Evolutionary conservation across 2,329 filamentous ascomycete genomes (phyloP), one percentile per base, ranked within the genome.

Genomic region (Verruconis gallopava): DNA sequence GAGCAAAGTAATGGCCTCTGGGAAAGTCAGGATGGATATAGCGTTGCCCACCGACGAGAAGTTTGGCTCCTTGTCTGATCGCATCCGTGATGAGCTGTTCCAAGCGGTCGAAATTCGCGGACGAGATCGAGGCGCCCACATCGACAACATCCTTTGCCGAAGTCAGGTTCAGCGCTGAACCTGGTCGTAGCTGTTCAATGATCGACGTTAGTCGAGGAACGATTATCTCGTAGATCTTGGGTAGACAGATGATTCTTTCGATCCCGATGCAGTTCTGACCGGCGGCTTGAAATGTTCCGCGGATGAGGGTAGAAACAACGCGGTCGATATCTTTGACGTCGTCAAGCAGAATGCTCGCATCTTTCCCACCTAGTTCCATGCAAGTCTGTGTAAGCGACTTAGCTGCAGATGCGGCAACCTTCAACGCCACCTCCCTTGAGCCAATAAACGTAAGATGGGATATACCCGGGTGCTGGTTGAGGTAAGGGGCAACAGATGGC

Each of bases 211-310:
- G 73, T 46, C 77, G 69, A 4, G 68, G 61, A 40, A 94, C 65
- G 17, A 98, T 73, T 43, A 68, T 68, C 47, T 81, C 70, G 65
- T 96, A 93, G 40, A 84, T 71, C n/a, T 65, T 35, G 17, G 43
- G 44, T n/a, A 45, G 21, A 37, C 36, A 44, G 17, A 46, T 46
- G 55, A 96, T 79, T 43, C 91, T 82, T 65, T 98, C 91, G 50
- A 95, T 89, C 43, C 91, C 91, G 55, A 98, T 89, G 63, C 91
- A 98, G 65, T 98, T 98, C 61, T 98, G 91, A 1, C 91, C 91
- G 13, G 86, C 81, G 40, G 86, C 86, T 62, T 98, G 91, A 64
- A 96, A 98, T 6, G 85, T 85, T 40, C 89, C 91, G 41, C 91
- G 78, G 65, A 98, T 79, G 47, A 96, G 74, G 48, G 93, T 81